Base-by-base conservation (phyloP, 306 rosid species). In the Vachellia pachyceras region DNA sequence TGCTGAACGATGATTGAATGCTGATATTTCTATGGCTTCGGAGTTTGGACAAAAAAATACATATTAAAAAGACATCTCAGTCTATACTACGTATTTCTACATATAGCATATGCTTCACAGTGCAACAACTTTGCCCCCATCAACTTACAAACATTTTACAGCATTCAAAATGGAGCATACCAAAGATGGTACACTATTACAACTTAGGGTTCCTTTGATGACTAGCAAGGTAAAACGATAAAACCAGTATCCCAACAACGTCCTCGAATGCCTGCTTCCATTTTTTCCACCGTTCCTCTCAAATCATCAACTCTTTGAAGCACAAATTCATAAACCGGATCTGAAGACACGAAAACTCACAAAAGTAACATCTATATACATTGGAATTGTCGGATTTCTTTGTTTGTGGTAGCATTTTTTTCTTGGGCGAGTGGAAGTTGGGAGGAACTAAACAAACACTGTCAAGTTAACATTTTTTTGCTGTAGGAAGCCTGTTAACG, bases 271-370 rank as follows among this genome's bases (percentile, higher is more conserved):
- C 37, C 14, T 58, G 14, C 10, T 10, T n/a, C n/a, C n/a, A n/a
- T n/a, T n/a, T n/a, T n/a, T n/a, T n/a, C n/a, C n/a, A n/a, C n/a
- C n/a, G n/a, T n/a, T n/a, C n/a, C n/a, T n/a, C n/a, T n/a, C n/a
- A n/a, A n/a, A n/a, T n/a, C n/a, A 50, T 72, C 64, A 7, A 64
- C 40, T 9, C 46, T n/a, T 72, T 72, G 41, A 47, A 72, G 13
- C 9, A 47, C 23, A 72, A 29, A 47, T 33, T 46, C 60, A 72
- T 18, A 47, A n/a, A 46, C 10, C 29, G 33, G n/a, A 72, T 72
- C 63, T 17, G 22, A 49, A 1, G 36, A 50, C 63, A n/a, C n/a
- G n/a, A 29, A 9, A 49, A 17, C 33, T 50, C 35, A 52, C 47
- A 73, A 52, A 54, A 36, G 22, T n/a, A 72, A 35, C 17, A 37